Evolutionary conservation across 2,329 filamentous ascomycete species (phyloP).

Genomic region (Fusarium vanettenii): DNA sequence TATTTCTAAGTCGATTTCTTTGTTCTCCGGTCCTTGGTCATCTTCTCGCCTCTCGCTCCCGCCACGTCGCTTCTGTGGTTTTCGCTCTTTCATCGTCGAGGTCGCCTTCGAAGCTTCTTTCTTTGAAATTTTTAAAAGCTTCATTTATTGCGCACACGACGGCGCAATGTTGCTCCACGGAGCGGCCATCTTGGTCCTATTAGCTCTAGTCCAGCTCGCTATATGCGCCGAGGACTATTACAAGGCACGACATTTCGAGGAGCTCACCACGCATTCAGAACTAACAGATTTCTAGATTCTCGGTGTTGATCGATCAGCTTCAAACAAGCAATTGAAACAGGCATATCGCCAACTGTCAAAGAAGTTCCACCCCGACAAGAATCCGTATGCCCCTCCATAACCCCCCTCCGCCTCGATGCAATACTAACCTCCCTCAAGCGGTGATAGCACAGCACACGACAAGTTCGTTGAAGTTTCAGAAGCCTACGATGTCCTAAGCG

Average conservation of each 20-base stretch:
- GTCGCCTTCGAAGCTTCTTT: slow-evolving; percentile 8
- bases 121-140: background rate
- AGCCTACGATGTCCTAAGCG: slow-evolving; percentile 92
- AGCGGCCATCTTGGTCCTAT: slow-evolving; percentile 62
- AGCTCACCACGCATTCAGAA: background rate
- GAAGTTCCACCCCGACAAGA: slow-evolving; percentile 98
- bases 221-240: slow-evolving; percentile 80
- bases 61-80: slow-evolving; percentile 7
- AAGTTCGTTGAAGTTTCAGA: slow-evolving; percentile 96
- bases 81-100: slow-evolving; percentile 1
- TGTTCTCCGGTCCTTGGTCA: slow-evolving; percentile 9
- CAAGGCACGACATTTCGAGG: slow-evolving; percentile 63
- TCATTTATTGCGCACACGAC: slow-evolving; percentile 24
- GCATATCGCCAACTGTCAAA: slow-evolving; percentile 94
- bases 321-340: slow-evolving; percentile 90
- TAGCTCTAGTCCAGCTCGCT: slow-evolving; percentile 65
- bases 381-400: slow-evolving; percentile 73
- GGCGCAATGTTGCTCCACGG: slow-evolving; percentile 64
- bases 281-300: slow-evolving; percentile 68
- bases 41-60: slow-evolving; percentile 6
- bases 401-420: background rate
- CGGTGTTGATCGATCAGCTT: slow-evolving; percentile 81
- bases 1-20: slow-evolving; percentile 36
- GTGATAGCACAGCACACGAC: slow-evolving; percentile 81
- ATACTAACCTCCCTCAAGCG: slow-evolving; percentile 58